Conservation (phyloP, 2,329 filamentous ascomycete genomes). For the Ceratocystiopsis minuta region DNA sequence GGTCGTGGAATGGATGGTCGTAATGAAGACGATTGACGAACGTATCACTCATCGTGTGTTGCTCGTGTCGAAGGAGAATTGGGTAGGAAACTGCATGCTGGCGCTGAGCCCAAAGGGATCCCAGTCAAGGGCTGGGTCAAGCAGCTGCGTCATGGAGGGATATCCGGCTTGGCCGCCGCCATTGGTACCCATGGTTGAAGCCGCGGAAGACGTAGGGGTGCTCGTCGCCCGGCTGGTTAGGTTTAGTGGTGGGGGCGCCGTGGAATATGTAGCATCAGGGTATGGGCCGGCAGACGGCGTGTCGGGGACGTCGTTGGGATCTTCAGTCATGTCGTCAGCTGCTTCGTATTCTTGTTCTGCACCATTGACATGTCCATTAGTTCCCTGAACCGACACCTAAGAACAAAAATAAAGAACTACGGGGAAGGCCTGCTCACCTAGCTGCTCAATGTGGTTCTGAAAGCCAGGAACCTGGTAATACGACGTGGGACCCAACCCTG, state of each 20-base stretch:
- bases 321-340: conserved; percentile 75
- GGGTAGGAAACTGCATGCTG: conserved; percentile 85
- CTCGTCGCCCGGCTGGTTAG: conserved; percentile 19
- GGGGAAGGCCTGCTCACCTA: conserved; percentile 59
- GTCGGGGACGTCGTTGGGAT: conserved; percentile 45
- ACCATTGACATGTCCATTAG: conserved; percentile 24
- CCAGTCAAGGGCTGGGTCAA: conserved; percentile 74
- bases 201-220: conserved; percentile 6
- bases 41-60: conserved; percentile 24
- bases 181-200: conserved; percentile 5
- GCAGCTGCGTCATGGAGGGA: conserved; percentile 41
- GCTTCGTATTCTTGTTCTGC: conserved; percentile 96
- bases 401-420: conserved; percentile 19
- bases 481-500: conserved; percentile 23
- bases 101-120: conserved; percentile 87
- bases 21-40: neutral
- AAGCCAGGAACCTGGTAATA: conserved; percentile 73
- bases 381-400: conserved; percentile 36
- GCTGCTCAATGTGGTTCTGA: conserved; percentile 85
- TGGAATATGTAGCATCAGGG: conserved; percentile 32
- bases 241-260: conserved; percentile 22
- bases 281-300: conserved; percentile 49
- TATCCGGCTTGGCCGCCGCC: conserved; percentile 29
- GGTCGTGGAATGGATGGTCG: too few relatives aligned
- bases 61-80: conserved; percentile 55